A percentile compares a stretch with the other conserved stretches of the same genome.
These are phyloP conservation scores for Plasmodium relictum DNA, from an alignment of 169 alveolate species.

Conservation along the genomic window DNA sequence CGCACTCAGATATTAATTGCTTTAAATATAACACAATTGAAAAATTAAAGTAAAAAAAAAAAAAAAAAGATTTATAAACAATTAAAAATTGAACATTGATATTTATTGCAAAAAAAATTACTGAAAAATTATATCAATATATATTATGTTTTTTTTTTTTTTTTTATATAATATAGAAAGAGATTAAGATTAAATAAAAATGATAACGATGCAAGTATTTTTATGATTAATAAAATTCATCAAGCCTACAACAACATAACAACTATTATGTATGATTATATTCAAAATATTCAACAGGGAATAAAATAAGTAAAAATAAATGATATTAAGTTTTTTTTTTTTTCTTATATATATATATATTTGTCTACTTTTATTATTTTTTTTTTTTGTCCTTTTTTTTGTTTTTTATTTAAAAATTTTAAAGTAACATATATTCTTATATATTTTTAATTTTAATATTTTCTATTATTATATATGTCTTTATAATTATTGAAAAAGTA, in stretches of 20 bases:
- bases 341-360: background rate
- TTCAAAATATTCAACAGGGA: slow-evolving; percentile 76
- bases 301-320: background rate
- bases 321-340: background rate
- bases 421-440: no score
- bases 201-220: slow-evolving; percentile 76
- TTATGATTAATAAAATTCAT: slow-evolving; percentile 70
- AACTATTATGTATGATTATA: slow-evolving; percentile 71
- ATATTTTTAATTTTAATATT: no score
- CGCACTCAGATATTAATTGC: slow-evolving; percentile 74
- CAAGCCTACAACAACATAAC: slow-evolving; percentile 77
- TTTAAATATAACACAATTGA: slow-evolving; percentile 74
- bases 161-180: slow-evolving; percentile 24
- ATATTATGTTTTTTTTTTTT: background rate
- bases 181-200: slow-evolving; percentile 57
- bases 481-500: no score
- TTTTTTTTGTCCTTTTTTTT: background rate
- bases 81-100: background rate
- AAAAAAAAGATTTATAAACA: background rate
- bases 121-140: background rate
- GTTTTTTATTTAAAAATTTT: background rate
- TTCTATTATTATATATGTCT: no score
- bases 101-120: background rate
- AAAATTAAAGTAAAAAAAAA: slow-evolving; percentile 42
- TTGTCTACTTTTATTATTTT: background rate